Percentiles rank a stretch among this genome's conserved stretches.
Conservation (phyloP, 306 rosid species). For the Alnus glutinosa region DNA sequence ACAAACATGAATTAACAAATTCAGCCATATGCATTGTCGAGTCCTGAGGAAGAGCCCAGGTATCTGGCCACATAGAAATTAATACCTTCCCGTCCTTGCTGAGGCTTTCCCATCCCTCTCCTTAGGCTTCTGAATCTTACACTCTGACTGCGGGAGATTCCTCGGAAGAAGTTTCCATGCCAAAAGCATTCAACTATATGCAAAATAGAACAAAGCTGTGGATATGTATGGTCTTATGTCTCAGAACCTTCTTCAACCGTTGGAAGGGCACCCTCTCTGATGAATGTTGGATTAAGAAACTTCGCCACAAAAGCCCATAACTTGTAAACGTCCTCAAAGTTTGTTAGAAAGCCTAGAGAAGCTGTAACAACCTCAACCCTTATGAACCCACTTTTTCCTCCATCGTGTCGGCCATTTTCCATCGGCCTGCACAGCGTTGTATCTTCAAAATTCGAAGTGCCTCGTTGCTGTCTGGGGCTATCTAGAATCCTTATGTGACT, state of each 20-base stretch:
- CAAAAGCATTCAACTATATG: slow-evolving; percentile 12
- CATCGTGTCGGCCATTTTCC: slow-evolving; percentile 65
- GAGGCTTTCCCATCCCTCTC: slow-evolving; percentile 26
- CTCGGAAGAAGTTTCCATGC: slow-evolving; percentile 27
- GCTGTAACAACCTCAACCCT: slow-evolving; percentile 91
- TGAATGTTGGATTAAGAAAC: slow-evolving; percentile 75
- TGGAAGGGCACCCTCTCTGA: slow-evolving; percentile 64
- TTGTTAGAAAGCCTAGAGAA: slow-evolving; percentile 77
- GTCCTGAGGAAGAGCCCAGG: slow-evolving; percentile 34
- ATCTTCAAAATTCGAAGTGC: slow-evolving; percentile 55
- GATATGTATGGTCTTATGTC: slow-evolving; percentile 35
- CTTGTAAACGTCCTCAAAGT: slow-evolving; percentile 92
- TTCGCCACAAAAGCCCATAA: slow-evolving; percentile 90
- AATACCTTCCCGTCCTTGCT: slow-evolving; percentile 22
- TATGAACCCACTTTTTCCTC: slow-evolving; percentile 63
- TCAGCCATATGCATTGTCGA: slow-evolving; percentile 40
- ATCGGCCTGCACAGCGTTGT: slow-evolving; percentile 71
- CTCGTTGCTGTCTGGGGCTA: slow-evolving; percentile 51
- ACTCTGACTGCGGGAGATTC: slow-evolving; percentile 12
- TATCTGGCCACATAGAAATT: slow-evolving; percentile 33
- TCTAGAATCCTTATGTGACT: slow-evolving; percentile 76
- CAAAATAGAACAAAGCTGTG: slow-evolving; percentile 30
- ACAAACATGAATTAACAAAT: slow-evolving; percentile 69
- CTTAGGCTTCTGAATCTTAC: slow-evolving; percentile 24
- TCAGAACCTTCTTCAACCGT: slow-evolving; percentile 76